Evolutionary conservation across 768 basidiomycete genomes (phyloP).

Genomic region (Tulasnella sp.): DNA sequence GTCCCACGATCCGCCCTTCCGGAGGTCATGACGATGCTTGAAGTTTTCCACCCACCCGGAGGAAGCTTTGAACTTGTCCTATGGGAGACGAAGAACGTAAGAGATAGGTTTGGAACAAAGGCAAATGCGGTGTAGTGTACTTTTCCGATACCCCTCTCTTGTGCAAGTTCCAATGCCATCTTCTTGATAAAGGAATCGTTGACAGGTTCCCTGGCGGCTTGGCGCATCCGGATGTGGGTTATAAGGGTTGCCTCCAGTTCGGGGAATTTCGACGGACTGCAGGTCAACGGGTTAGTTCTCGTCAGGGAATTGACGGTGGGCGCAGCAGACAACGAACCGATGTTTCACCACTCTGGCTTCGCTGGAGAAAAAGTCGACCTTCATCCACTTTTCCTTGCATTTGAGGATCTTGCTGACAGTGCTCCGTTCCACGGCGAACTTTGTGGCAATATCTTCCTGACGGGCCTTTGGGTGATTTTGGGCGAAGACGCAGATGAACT

Average conservation of each 20-base stretch:
- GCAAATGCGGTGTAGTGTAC: conserved; percentile 1
- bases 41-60: conserved; percentile 90
- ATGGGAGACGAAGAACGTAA: neutral
- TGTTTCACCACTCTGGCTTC: conserved; percentile 57
- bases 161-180: conserved; percentile 62
- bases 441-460: conserved; percentile 76
- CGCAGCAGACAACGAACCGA: conserved; percentile 40
- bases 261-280: conserved; percentile 73
- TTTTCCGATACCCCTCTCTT: conserved; percentile 43
- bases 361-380: conserved; percentile 41
- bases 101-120: neutral
- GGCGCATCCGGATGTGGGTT: conserved; percentile 49
- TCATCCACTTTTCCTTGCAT: conserved; percentile 74
- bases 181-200: conserved; percentile 58
- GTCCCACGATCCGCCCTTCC: conserved; percentile 39
- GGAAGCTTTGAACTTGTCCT: conserved; percentile 83
- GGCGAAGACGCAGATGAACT: conserved; percentile 63
- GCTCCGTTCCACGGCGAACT: conserved; percentile 76
- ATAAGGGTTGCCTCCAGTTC: conserved; percentile 60
- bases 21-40: conserved; percentile 72
- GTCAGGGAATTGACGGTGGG: conserved; percentile 8
- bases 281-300: neutral
- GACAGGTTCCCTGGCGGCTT: conserved; percentile 35
- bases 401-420: conserved; percentile 93
- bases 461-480: conserved; percentile 55